Evolutionary conservation across 306 rosid species (phyloP), one percentile per base, ranked within the genome.

Genomic region (Trifolium pratense): DNA sequence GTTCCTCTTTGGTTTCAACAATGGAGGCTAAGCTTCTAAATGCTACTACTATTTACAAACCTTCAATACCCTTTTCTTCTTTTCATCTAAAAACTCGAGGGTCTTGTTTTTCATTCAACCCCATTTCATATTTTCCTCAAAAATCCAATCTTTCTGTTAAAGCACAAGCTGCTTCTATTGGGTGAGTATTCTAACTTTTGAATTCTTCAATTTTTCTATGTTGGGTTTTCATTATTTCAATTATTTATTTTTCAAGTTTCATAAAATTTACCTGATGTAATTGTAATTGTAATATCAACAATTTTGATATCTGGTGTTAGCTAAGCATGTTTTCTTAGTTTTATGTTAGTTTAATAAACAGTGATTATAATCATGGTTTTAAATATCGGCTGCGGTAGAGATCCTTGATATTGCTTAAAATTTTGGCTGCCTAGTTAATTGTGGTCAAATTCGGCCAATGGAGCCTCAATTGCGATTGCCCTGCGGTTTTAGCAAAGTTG

Each of bases 11-110:
- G 15, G 62, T 56, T 49, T 61, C 48, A 56, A 11, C 76, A 70
- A 93, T 93, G 98, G 96, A 87, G 70, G 79, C 93, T 2, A 89
- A 71, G 84, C 77, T 89, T 64, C 25, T 87, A 0, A 82, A 81
- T 73, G 53, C 76, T n/a, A 43, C 71, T 1, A 43, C 83, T 3
- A 1, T 31, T 71, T 9, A 13, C 85, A 16, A 49, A 10, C 60
- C 82, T 45, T 58, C 80, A 4, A 77, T 60, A 75, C 59, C 84
- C 84, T 70, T 21, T 48, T 62, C 31, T 46, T 18, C 72, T 39
- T 51, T 82, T 45, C 51, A 45, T 76, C 63, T 48, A 68, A 79
- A 31, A 4, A 64, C 23, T 25, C 21, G 4, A 46, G 72, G 31
- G 37, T 21, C 68, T 51, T 68, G 18, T 39, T 70, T 74, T 70